phyloP scores from a whole-genome alignment of 805 yeast species.

The Brettanomyces sp. region DNA sequence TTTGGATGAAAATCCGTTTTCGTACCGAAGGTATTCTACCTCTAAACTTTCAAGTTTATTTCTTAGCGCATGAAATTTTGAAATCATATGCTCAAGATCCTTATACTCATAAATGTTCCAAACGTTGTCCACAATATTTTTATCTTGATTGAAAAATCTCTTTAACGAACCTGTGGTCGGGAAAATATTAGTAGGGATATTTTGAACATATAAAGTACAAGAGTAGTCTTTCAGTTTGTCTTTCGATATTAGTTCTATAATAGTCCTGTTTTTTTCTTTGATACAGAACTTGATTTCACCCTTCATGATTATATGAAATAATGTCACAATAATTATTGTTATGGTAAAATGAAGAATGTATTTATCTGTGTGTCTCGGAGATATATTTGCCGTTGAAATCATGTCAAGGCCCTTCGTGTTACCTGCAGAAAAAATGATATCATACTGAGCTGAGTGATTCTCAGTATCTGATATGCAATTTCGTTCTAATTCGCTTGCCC shows the following conservation, averaged over 20 bases:
- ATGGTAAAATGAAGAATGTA: slow-evolving; percentile 57
- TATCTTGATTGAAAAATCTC: slow-evolving; percentile 26
- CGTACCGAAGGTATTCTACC: slow-evolving; percentile 27
- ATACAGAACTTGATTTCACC: slow-evolving; percentile 47
- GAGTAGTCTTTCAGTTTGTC: slow-evolving; percentile 17
- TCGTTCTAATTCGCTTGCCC: slow-evolving; percentile 1
- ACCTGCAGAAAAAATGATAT: slow-evolving; percentile 2
- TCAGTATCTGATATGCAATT: neutral
- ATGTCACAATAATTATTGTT: slow-evolving; percentile 42
- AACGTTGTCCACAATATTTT: slow-evolving; percentile 38
- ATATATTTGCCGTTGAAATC: slow-evolving; percentile 63
- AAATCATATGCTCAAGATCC: slow-evolving; percentile 25
- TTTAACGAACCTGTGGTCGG: slow-evolving; percentile 20
- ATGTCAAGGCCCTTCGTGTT: slow-evolving; percentile 46
- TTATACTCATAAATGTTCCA: slow-evolving; percentile 49
- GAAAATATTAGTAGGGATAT: slow-evolving; percentile 31
- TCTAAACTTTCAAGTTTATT: slow-evolving; percentile 31
- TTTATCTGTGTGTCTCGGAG: slow-evolving; percentile 37
- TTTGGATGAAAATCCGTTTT: slow-evolving; percentile 3
- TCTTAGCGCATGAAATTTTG: slow-evolving; percentile 21
- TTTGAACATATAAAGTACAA: slow-evolving; percentile 28
- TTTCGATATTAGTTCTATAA: too few relatives aligned
- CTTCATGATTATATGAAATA: slow-evolving; percentile 47
- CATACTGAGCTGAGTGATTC: neutral
- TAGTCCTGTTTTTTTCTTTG: slow-evolving; percentile 32